Conservation (phyloP, 78 protist species). For the Dictyostelium capitatum region DNA sequence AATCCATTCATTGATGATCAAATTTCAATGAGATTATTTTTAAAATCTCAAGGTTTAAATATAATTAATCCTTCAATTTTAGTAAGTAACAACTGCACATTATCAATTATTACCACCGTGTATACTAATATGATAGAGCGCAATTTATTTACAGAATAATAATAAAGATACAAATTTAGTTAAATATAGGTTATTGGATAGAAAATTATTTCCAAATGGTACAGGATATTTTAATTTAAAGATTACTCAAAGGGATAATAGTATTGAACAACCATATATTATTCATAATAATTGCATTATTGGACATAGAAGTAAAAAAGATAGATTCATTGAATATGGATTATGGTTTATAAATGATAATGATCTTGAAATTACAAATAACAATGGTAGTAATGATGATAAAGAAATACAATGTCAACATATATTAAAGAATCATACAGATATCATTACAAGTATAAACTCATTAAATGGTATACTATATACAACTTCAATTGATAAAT, state of each 20-base stretch:
- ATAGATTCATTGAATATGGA: constrained; percentile 68
- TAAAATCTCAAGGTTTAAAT: constrained; percentile 14
- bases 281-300: constrained; percentile 81
- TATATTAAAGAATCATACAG: constrained; percentile 40
- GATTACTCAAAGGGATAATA: constrained; percentile 36
- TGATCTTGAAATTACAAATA: not conserved
- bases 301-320: constrained; percentile 69
- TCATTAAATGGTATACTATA: not conserved
- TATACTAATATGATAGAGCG: not conserved
- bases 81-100: not conserved
- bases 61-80: not conserved
- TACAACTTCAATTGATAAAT: constrained; percentile 58
- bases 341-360: constrained; percentile 44
- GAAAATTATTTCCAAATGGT: constrained; percentile 74
- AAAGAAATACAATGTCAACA: not conserved
- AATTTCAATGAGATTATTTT: constrained; percentile 68
- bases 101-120: no score
- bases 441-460: constrained; percentile 51
- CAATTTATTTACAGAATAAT: not conserved
- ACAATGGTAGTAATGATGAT: not conserved
- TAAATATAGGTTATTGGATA: constrained; percentile 13
- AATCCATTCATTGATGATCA: constrained; percentile 71
- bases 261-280: constrained; percentile 20
- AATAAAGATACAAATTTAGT: not conserved
- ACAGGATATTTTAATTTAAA: constrained; percentile 74